These are phyloP conservation scores for Hyaloscypha variabilis DNA, from an alignment of 495 filamentous ascomycete genomes.

Conservation along the genomic window DNA sequence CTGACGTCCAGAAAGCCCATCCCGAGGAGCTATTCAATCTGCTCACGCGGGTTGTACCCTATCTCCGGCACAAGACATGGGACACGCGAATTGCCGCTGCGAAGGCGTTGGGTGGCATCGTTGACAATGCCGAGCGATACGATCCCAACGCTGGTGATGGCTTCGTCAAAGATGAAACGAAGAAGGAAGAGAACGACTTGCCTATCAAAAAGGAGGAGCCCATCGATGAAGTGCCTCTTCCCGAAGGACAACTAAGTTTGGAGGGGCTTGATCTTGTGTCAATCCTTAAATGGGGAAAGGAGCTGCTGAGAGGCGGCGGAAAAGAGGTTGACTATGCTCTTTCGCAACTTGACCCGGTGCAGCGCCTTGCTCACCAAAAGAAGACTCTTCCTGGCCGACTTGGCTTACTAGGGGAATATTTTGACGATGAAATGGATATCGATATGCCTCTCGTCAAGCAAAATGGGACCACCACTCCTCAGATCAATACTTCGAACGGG, in stretches of 20 bases:
- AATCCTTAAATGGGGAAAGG: constrained; percentile 79
- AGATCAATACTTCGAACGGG: constrained; percentile 34
- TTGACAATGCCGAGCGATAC: constrained; percentile 83
- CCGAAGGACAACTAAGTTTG: constrained; percentile 57
- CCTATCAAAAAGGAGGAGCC: constrained; percentile 53
- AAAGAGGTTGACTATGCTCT: constrained; percentile 84
- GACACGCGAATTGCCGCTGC: constrained; percentile 90
- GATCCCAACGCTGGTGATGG: constrained; percentile 80
- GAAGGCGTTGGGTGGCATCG: constrained; percentile 89
- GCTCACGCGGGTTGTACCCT: constrained; percentile 92
- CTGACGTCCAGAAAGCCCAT: constrained; percentile 95
- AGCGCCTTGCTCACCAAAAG: constrained; percentile 82
- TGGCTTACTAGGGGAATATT: constrained; percentile 80
- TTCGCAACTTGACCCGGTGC: constrained; percentile 76
- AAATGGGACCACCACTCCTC: constrained; percentile 29
- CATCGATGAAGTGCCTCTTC: constrained; percentile 20
- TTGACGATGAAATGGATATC: constrained; percentile 59
- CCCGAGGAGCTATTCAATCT: constrained; percentile 97
- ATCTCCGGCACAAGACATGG: constrained; percentile 91
- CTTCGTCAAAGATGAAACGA: constrained; percentile 42
- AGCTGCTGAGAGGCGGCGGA: constrained; percentile 77
- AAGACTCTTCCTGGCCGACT: constrained; percentile 82
- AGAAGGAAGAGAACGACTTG: constrained; percentile 54
- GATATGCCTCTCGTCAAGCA: constrained; percentile 50
- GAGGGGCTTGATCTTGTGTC: constrained; percentile 75